phyloP scores from a whole-genome alignment of 202 grass and related monocot genomes.

The Saccharum hybrid region DNA sequence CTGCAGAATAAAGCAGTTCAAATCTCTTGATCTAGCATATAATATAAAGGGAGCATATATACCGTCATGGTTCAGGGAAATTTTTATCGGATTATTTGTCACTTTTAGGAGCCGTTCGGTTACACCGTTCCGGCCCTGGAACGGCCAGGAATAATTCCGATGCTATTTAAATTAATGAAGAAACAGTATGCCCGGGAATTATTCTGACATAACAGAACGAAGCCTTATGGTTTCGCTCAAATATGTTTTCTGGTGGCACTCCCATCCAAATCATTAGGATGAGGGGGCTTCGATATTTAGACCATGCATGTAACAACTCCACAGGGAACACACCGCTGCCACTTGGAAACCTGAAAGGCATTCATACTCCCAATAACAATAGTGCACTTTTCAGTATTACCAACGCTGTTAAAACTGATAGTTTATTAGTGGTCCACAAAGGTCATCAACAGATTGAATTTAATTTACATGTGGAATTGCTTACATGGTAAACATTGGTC shows the following conservation, averaged over 20 bases:
- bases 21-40: conserved; percentile 51
- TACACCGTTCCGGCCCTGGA: no score
- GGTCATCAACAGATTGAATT: not conserved
- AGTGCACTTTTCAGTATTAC: no score
- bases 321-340: conserved; percentile 41
- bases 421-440: conserved; percentile 33
- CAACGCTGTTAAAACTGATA: not conserved
- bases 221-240: conserved; percentile 40
- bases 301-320: conserved; percentile 49
- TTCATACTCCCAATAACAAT: no score
- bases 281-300: conserved; percentile 41
- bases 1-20: conserved; percentile 16
- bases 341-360: not conserved
- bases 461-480: not conserved
- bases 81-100: no score
- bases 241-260: conserved; percentile 53
- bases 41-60: conserved; percentile 6
- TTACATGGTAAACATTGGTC: conserved; percentile 35
- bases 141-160: no score
- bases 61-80: no score
- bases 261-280: conserved; percentile 20
- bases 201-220: conserved; percentile 36
- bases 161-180: not conserved
- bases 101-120: no score
- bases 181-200: no score